Evolutionary conservation across 345 rosid species (phyloP).

Genomic region (Trapa bicornis): DNA sequence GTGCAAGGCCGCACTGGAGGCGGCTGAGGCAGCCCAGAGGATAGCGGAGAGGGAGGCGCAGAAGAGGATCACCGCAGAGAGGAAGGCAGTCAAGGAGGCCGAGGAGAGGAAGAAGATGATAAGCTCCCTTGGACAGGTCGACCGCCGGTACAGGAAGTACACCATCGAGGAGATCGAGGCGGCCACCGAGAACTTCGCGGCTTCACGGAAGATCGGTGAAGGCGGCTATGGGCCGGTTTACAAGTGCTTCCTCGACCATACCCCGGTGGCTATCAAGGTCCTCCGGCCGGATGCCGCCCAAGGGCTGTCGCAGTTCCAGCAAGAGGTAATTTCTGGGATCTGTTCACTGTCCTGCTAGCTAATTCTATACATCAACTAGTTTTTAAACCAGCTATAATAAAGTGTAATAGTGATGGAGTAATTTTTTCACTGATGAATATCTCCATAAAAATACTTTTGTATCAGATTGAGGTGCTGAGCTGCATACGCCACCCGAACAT

Average conservation of each 20-base stretch:
- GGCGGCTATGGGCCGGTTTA: conserved; percentile 95
- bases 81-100: conserved; percentile 16
- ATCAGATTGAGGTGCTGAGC: conserved; percentile 47
- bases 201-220: conserved; percentile 70
- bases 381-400: too few relatives aligned
- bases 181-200: conserved; percentile 47
- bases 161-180: conserved; percentile 63
- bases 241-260: conserved; percentile 47
- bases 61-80: conserved; percentile 43
- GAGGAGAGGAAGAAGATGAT: conserved; percentile 21
- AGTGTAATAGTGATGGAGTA: too few relatives aligned
- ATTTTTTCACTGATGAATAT: too few relatives aligned
- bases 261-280: conserved; percentile 79
- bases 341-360: too few relatives aligned
- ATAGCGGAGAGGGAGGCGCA: conserved; percentile 48
- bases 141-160: conserved; percentile 46
- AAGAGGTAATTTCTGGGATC: conserved; percentile 24
- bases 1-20: conserved; percentile 46
- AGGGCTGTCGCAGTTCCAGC: conserved; percentile 73
- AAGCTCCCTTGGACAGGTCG: conserved; percentile 14
- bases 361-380: too few relatives aligned
- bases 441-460: too few relatives aligned
- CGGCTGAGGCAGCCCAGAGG: conserved; percentile 46
- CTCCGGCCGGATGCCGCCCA: conserved; percentile 77
- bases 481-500: conserved; percentile 86